Evolutionary conservation across 495 filamentous ascomycete species (phyloP).

Genomic region (Astrothelium subdiscretum): DNA sequence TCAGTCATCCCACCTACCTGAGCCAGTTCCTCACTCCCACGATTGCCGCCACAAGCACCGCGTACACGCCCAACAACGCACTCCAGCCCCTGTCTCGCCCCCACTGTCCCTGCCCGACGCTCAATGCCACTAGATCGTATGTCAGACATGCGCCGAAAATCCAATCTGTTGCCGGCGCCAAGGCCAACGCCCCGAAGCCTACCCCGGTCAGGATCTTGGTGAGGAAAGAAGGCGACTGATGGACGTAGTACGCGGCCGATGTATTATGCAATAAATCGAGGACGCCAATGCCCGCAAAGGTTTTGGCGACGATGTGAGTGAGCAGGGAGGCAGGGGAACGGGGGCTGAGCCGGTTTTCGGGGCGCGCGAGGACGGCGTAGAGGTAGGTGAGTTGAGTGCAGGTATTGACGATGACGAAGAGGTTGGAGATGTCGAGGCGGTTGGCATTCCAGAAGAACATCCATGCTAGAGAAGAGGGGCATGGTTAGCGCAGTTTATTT

Average conservation of each 20-base stretch:
- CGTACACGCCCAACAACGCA: slow-evolving; percentile 33
- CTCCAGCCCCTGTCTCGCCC: slow-evolving; percentile 26
- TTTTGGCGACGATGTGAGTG: slow-evolving; percentile 37
- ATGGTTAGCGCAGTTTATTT: slow-evolving; percentile 4
- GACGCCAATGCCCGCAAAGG: slow-evolving; percentile 39
- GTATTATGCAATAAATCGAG: slow-evolving; percentile 39
- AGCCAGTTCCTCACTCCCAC: slow-evolving; percentile 34
- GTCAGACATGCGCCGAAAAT: slow-evolving; percentile 40
- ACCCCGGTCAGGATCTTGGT: slow-evolving; percentile 34
- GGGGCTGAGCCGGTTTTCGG: slow-evolving; percentile 26
- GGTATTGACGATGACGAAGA: slow-evolving; percentile 37
- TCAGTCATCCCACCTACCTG: slow-evolving; percentile 26
- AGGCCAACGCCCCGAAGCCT: slow-evolving; percentile 25
- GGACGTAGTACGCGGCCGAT: slow-evolving; percentile 35
- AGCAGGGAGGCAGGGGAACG: slow-evolving; percentile 32
- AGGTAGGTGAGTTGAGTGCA: slow-evolving; percentile 36
- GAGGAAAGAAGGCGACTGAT: slow-evolving; percentile 23
- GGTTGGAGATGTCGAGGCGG: slow-evolving; percentile 31
- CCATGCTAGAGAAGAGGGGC: slow-evolving; percentile 26
- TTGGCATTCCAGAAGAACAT: slow-evolving; percentile 40
- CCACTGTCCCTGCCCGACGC: slow-evolving; percentile 28
- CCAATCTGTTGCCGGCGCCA: slow-evolving; percentile 30
- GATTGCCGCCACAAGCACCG: slow-evolving; percentile 32
- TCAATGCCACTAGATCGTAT: slow-evolving; percentile 36
- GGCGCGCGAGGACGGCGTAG: slow-evolving; percentile 19